phyloP scores from a whole-genome alignment of 164 flowering plant genomes.

The Litsea cubeba region DNA sequence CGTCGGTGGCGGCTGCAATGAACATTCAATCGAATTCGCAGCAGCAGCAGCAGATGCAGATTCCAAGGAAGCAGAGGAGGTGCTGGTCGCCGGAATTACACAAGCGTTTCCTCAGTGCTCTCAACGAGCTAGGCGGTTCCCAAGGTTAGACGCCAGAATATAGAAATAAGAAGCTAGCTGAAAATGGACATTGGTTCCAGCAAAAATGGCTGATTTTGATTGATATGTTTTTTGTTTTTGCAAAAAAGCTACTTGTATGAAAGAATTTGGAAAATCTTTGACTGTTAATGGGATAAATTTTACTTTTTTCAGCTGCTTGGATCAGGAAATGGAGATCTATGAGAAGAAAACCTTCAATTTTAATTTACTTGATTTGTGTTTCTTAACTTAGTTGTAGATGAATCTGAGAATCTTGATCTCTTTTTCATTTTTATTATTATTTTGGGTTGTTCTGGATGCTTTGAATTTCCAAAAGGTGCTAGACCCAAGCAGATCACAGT shows the following conservation, averaged over 20 bases:
- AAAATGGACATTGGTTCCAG: not conserved
- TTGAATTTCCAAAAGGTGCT: not conserved
- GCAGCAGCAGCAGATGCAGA: conserved; percentile 21
- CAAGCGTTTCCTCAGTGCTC: conserved; percentile 64
- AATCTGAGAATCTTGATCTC: not conserved
- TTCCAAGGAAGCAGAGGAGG: conserved; percentile 68
- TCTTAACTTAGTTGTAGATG: not conserved
- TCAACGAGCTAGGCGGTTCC: conserved; percentile 83
- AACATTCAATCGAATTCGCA: conserved; percentile 25
- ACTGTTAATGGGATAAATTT: not conserved
- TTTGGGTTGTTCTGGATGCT: not conserved
- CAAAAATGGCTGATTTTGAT: not conserved
- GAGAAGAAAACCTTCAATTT: not conserved
- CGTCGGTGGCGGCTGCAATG: not conserved
- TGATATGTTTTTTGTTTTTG: not conserved
- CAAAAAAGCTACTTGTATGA: not conserved
- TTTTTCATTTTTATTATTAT: no score
- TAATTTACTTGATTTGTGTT: not conserved
- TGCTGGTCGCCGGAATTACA: conserved; percentile 97
- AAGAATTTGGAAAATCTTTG: not conserved
- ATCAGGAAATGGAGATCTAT: not conserved
- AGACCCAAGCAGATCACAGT: not conserved
- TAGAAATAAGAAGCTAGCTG: not conserved
- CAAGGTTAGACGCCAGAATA: conserved; percentile 43
- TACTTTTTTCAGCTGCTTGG: not conserved